phyloP scores from a whole-genome alignment of 352 stramenopile species.

The Globisporangium recalcitrans region DNA sequence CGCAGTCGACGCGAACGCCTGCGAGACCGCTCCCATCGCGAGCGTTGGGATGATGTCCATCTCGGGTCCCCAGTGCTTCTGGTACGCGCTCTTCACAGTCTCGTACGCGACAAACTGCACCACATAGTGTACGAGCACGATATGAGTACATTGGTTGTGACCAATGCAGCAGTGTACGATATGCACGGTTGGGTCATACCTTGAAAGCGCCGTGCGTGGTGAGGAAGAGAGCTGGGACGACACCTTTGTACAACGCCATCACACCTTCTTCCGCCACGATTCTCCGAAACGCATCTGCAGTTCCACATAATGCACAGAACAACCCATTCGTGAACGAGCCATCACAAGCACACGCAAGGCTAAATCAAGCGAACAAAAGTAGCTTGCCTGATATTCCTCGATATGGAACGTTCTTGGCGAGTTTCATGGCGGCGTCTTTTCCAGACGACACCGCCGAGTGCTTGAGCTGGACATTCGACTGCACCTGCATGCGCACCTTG shows the following conservation, averaged over 20 bases:
- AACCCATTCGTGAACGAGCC: not conserved
- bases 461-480: conserved; percentile 50
- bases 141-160: not conserved
- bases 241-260: conserved; percentile 93
- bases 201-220: conserved; percentile 97
- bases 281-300: conserved; percentile 85
- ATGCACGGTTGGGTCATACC: conserved; percentile 15
- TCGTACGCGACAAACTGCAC: conserved; percentile 77
- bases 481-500: conserved; percentile 96
- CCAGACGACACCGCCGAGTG: conserved; percentile 22
- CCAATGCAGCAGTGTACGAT: not conserved
- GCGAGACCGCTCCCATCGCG: conserved; percentile 71
- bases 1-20: conserved; percentile 76
- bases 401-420: conserved; percentile 60
- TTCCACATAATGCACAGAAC: not conserved
- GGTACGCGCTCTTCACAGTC: conserved; percentile 60
- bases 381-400: conserved; percentile 46
- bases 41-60: conserved; percentile 71
- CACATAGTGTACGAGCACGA: not conserved
- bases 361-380: no score
- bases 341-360: not conserved
- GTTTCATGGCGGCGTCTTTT: conserved; percentile 52
- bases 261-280: conserved; percentile 95
- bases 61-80: conserved; percentile 47
- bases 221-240: conserved; percentile 93